Evolutionary conservation across 768 basidiomycete species (phyloP), one percentile per base, ranked within the genome.

Genomic region (Crassisporium funariophilum): DNA sequence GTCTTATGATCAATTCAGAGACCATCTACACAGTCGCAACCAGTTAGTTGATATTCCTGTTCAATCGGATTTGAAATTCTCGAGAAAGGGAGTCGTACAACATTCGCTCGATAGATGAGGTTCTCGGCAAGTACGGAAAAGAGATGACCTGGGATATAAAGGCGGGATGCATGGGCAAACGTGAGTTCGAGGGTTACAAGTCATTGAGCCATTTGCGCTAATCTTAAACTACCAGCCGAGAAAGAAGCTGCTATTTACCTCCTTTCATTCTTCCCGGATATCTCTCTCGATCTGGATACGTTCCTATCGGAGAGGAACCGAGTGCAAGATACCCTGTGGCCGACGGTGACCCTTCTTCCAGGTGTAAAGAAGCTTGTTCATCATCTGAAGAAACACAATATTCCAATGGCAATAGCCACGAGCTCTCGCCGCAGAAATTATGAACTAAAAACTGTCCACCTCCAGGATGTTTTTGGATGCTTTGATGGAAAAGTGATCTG

Each of bases 111-210:
- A 31, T 43, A 87, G 89, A 92, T 68, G 75, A 81, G 20, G 84
- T 91, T 41, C 79, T 95, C 15, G 79, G 73, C 13, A 74, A 72
- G 9, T 84, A 86, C 57, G 89, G 88, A 20, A 83, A 82, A 50
- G 68, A 79, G 52, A 88, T 93, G 85, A 88, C 87, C 3, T 91
- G 89, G 89, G 84, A 88, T 46, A 89, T 92, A 47, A 91, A 92
- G 60, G 83, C 87, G n/a, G 87, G 85, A 0, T 79, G 87, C 47
- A 93, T 92, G 91, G 91, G 91, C 44, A 88, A 86, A 73, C 80
- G 90, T 89, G 44, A 55, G 72, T 45, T 40, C 41, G 10, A 20
- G 16, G 29, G 2, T 31, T 19, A 8, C 44, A 22, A 16, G 11
- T 22, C 25, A 22, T 23, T n/a, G 45, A 29, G 25, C 15, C 11